Evolutionary conservation across 192 early-diverging fungal genomes (phyloP), one percentile per base, ranked within the genome.

Genomic region (Coemansia asiatica): DNA sequence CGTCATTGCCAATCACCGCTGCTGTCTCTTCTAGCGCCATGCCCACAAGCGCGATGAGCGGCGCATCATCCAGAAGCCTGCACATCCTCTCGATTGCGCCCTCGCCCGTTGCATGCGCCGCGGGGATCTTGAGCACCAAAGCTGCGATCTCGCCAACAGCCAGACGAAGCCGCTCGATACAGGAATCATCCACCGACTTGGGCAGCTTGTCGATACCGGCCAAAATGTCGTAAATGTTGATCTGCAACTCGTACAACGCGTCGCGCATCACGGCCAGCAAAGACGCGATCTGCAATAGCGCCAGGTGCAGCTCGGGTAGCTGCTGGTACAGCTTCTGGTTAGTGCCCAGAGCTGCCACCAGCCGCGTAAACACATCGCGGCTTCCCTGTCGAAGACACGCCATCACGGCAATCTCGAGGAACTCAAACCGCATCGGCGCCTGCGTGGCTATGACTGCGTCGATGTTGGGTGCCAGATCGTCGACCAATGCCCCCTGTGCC

Each of bases 301-400:
- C 61, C 21, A 73, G 23, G 35, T 74, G 71, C 50, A 79, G 66
- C 26, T 73, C 76, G 0, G 76, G 76, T 25, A 73, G 36, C 61
- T 79, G 76, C 64, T 73, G 67, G 51, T 69, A 69, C 21, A 73
- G 64, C 36, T 79, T 79, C 19, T 71, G 75, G 50, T 60, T 67
- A 0, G 71, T 64, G 21, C 64, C 67, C 19, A 79, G 58, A 0
- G 71, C 55, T 27, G 61, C 55, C 0, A 72, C 70, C 22, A 78
- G 63, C 13, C 55, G 29, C 19, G 70, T 69, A 33, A 72, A 78
- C 55, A 61, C 69, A 0, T 57, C 51, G 13, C 55, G 60, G 38
- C 48, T 54, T 35, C 60, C 70, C 21, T 69, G 71, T 0, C 67
- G 64, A 38, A 79, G 44, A 28, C 64, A 66, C n/a, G 38, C 62